Base-by-base conservation (phyloP, 257 asterid species). In the Fraxinus cuspidata region DNA sequence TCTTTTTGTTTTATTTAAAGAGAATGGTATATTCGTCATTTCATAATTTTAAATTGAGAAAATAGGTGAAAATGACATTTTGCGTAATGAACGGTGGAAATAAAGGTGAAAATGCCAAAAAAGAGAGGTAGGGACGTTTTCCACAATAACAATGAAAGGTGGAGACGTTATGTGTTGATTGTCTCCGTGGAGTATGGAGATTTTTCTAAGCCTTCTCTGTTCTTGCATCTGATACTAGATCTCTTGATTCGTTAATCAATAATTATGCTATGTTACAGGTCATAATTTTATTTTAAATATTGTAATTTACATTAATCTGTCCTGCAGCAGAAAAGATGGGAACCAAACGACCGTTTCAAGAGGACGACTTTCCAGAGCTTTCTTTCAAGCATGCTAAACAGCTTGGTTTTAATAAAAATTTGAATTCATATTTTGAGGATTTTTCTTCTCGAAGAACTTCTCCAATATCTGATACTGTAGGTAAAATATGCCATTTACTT, bases 321-420 rank as follows among this genome's bases (percentile, higher is more conserved):
- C 76, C 60, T 78, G 81, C 73, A 77, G 77, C 65, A 71, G 76
- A 86, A 84, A 80, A 79, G 71, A 92, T 92, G 97, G 97, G 88
- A 74, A 81, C 83, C 74, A 93, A 93, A 74, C 88, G 98, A 27
- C 89, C 92, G 12, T 83, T 81, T 28, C 87, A 80, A 72, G 91
- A 87, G 82, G 92, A 81, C 69, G 84, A 88, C 72, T 67, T 85
- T 65, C 88, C 84, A n/a, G 92, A 85, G 81, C 86, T 91, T 77
- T 80, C 96, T 72, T 77, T 81, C 51, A 90, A 90, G 86, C 94
- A 86, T 35, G 86, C 86, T 13, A 91, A 86, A 82, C 96, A 84
- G 27, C 82, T 81, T 13, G 89, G 80, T 15, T 66, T 63, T 42
- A 78, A 76, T 65, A 73, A 73, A 64, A 83, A 76, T 42, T 77